Evolutionary conservation across 2,329 filamentous ascomycete genomes (phyloP).

Genomic region (Chaetomiaceae sp.): DNA sequence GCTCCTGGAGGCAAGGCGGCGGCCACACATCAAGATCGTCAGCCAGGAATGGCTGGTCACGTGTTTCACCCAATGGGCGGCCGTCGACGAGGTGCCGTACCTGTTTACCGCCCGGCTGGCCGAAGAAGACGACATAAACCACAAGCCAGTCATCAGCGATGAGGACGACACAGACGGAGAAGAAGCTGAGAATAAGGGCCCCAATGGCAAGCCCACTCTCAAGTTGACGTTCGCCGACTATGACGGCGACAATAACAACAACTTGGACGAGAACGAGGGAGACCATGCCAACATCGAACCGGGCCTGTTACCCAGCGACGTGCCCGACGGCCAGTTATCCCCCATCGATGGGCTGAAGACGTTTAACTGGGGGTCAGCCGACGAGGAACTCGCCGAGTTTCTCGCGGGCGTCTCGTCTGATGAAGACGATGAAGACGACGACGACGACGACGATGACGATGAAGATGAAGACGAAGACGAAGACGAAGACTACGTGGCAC

Average conservation of each 20-base stretch:
- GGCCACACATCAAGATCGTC: constrained; percentile 82
- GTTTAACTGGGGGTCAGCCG: constrained; percentile 59
- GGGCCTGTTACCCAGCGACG: constrained; percentile 45
- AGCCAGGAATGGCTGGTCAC: constrained; percentile 85
- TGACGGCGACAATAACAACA: not conserved
- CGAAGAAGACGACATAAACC: constrained; percentile 39
- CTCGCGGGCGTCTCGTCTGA: constrained; percentile 52
- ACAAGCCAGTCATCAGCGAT: constrained; percentile 17
- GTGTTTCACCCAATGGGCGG: constrained; percentile 78
- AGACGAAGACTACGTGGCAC: constrained; percentile 25
- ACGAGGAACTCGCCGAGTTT: constrained; percentile 74
- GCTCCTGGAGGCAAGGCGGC: constrained; percentile 77
- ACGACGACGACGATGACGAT: constrained; percentile 25
- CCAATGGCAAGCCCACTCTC: constrained; percentile 40
- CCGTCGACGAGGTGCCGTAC: constrained; percentile 73
- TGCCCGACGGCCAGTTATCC: constrained; percentile 42
- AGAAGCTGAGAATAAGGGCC: too few relatives aligned
- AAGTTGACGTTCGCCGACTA: constrained; percentile 27
- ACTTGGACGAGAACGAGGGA: constrained; percentile 35
- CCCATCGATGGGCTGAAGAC: constrained; percentile 54
- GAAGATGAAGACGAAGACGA: constrained; percentile 30
- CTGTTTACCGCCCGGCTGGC: constrained; percentile 65
- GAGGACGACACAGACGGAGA: too few relatives aligned
- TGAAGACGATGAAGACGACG: constrained; percentile 18
- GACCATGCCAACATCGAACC: constrained; percentile 42